Percentiles rank a stretch among this genome's conserved stretches.
Conservation (phyloP, 2,329 filamentous ascomycete species). For the Ascochyta lentis region DNA sequence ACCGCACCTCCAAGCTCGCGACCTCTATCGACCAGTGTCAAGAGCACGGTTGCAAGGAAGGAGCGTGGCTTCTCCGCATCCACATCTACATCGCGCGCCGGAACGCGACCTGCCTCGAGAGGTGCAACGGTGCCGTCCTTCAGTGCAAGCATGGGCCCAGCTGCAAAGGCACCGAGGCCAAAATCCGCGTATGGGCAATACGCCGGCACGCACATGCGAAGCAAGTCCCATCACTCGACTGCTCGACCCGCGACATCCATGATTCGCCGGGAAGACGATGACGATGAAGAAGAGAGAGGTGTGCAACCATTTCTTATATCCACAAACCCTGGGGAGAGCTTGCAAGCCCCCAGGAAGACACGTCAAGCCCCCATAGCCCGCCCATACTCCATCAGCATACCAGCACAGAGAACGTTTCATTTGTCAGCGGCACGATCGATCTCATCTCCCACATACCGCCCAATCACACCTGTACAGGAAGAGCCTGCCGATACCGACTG, state of each 20-base stretch:
- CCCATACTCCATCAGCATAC: constrained; percentile 25
- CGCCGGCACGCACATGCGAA: constrained; percentile 50
- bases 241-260: constrained; percentile 49
- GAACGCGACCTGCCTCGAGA: constrained; percentile 52
- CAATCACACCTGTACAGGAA: constrained; percentile 36
- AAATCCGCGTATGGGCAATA: constrained; percentile 55
- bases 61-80: constrained; percentile 46
- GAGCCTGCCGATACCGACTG: constrained; percentile 40
- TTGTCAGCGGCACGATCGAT: constrained; percentile 26
- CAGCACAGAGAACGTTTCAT: constrained; percentile 22
- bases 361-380: constrained; percentile 27
- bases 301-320: constrained; percentile 51
- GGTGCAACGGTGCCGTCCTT: constrained; percentile 57
- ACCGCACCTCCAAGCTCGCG: constrained; percentile 53
- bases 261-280: constrained; percentile 52
- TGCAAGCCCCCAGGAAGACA: constrained; percentile 41
- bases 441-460: constrained; percentile 35
- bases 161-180: constrained; percentile 57
- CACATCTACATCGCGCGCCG: constrained; percentile 47
- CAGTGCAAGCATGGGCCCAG: constrained; percentile 61
- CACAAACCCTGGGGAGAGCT: constrained; percentile 37
- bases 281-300: constrained; percentile 54
- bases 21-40: constrained; percentile 51
- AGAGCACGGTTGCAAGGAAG: constrained; percentile 54
- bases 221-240: constrained; percentile 54